phyloP scores from a whole-genome alignment of 371 early-diverging fungal species.

The Lichtheimia ornata region DNA sequence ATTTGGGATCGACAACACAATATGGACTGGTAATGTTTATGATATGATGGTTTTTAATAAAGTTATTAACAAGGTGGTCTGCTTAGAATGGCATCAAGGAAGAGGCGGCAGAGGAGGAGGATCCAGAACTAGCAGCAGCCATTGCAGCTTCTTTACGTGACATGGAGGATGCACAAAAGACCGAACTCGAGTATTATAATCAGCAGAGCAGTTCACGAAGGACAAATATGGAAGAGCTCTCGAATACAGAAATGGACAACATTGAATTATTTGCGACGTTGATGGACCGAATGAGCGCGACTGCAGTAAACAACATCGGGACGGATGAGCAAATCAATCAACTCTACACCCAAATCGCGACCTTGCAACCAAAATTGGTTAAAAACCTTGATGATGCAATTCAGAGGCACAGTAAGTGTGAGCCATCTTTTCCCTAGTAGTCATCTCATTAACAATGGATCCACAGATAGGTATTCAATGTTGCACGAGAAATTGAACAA shows the following conservation, averaged over 20 bases:
- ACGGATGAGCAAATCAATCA: conserved; percentile 65
- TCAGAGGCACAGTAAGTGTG: conserved; percentile 58
- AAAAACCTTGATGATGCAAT: conserved; percentile 66
- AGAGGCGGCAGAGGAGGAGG: conserved; percentile 62
- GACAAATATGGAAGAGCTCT: conserved; percentile 35
- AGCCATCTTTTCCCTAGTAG: conserved; percentile 1
- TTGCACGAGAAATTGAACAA: conserved; percentile 74
- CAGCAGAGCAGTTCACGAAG: conserved; percentile 1
- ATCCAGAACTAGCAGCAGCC: conserved; percentile 87
- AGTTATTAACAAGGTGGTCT: no score
- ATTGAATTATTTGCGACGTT: conserved; percentile 69
- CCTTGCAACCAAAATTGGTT: conserved; percentile 70
- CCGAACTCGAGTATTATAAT: conserved; percentile 8
- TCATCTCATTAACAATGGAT: conserved; percentile 24
- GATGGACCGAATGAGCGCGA: conserved; percentile 59
- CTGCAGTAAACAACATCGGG: conserved; percentile 48
- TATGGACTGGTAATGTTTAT: conserved; percentile 7
- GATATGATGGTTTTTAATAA: no score
- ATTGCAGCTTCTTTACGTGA: conserved; percentile 91
- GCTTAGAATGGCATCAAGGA: no score
- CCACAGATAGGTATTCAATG: conserved; percentile 44
- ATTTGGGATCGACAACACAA: conserved; percentile 1
- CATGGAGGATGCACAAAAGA: conserved; percentile 21
- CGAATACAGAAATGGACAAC: conserved; percentile 68
- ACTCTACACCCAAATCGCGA: conserved; percentile 69